Base-by-base conservation (phyloP, 345 rosid genomes). In the Boechera retrofracta region DNA sequence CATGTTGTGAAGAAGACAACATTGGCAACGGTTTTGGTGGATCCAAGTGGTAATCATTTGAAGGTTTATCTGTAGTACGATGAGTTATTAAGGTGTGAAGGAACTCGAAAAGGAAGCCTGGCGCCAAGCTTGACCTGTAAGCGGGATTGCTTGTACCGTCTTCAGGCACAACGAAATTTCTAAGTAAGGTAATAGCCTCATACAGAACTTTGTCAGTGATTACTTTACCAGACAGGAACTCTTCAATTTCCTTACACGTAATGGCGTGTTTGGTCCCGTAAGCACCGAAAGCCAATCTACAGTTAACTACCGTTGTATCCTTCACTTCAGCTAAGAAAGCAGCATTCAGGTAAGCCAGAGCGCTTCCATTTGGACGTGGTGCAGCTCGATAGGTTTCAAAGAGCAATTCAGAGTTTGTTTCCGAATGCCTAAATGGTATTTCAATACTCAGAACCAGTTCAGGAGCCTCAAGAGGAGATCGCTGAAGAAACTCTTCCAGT, bases 381-480 rank as follows among this genome's bases (percentile, higher is more conserved):
- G 98, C 91, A 59, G 97, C 95, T 80, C 98, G 70, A 73, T 87
- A 90, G 32, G 98, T 90, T 73, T 92, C 88, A 81, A 88, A 92
- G n/a, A 87, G 75, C 42, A 86, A 64, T 13, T 6, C 54, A 53
- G 80, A 21, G 18, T 62, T 78, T 57, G 72, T 79, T 42, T 57
- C 48, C 7, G 70, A 72, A 13, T 26, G 52, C 70, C 65, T 21
- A 74, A 61, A 79, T 24, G 82, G 79, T 72, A 94, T 87, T 78
- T 80, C 80, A 49, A 89, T 75, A 62, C 82, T 86, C 74, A 85
- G 8, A 57, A 94, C 87, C 55, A 94, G 65, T 55, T 82, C 78
- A 81, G 61, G 74, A 31, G 80, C 61, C 73, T 77, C 92, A 77
- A 94, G 60, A 16, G 89, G 89, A 74, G 91, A 80, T 63, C 83